Evolutionary conservation across 371 early-diverging fungal genomes (phyloP), one percentile per base, ranked within the genome.

Genomic region (Haplosporangium sp.): DNA sequence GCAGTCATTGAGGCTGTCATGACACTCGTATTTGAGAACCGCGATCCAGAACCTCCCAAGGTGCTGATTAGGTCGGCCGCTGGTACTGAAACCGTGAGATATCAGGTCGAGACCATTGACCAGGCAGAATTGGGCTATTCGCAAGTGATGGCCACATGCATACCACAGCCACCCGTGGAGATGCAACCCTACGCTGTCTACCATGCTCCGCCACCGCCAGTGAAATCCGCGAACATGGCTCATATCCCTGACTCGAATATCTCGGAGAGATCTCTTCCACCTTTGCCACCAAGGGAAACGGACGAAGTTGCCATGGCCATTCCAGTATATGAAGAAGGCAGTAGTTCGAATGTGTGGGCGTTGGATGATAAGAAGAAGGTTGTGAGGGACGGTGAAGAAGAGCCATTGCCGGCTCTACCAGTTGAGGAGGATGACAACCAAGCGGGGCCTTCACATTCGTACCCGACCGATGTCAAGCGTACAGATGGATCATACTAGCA

Each of bases 21-120:
- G n/a, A 66, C 66, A 6, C 0, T 66, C 21, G 55, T 70, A 10
- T 20, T 64, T 16, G 62, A 74, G 47, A 56, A 56, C 41, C 56
- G 65, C 20, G 50, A 50, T 18, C 50, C 50, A 29, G 29, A 29
- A 29, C 29, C 4, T 29, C 29, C 29, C 29, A 29, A 29, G 14
- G 0, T 16, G 20, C 18, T 21, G 20, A n/a, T 10, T 9, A 50
- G 0, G 18, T 0, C 50, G 50, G 9, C 20, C 5, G 5, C 46
- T 8, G 20, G 40, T 41, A 20, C 10, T 6, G 20, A 11, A 1
- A 20, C 8, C 23, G 45, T 45, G 11, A 57, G 23, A 4, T 12
- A 50, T 20, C 46, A 1, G n/a, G 12, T 14, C 6, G 65, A 64
- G 42, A 47, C 48, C 51, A 64, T 38, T 55, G 47, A 57, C 9